Evolutionary conservation across 2,329 filamentous ascomycete genomes (phyloP).

Genomic region (Aspergillus glaucus): DNA sequence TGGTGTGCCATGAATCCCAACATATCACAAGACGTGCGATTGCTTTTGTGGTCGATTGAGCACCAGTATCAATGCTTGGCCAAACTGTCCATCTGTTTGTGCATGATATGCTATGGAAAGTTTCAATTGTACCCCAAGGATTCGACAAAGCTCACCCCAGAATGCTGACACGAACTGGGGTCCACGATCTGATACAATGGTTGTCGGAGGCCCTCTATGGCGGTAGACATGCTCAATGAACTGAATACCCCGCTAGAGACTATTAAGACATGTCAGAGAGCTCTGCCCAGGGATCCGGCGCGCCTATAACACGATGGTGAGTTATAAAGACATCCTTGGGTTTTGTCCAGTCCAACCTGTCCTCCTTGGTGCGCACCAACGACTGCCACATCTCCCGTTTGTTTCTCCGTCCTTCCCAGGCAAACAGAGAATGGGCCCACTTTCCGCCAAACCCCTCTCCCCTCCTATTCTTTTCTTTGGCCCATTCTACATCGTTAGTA

Average conservation of each 20-base stretch:
- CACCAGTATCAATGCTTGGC: too few species aligned
- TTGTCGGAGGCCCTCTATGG: too few species aligned
- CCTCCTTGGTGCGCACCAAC: slow-evolving; percentile 19
- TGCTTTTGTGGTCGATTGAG: too few species aligned
- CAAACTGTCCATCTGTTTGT: too few species aligned
- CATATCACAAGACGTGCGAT: too few species aligned
- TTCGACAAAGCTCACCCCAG: too few species aligned
- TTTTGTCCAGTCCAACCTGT: slow-evolving; percentile 21
- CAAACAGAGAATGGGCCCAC: slow-evolving; percentile 20
- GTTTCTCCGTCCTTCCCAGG: slow-evolving; percentile 16
- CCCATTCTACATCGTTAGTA: slow-evolving; percentile 21
- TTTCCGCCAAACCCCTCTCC: slow-evolving; percentile 16
- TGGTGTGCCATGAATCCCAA: too few species aligned
- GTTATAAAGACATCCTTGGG: slow-evolving; percentile 20
- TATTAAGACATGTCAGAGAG: slow-evolving; percentile 13
- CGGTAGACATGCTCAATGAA: too few species aligned
- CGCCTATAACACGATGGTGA: slow-evolving; percentile 20
- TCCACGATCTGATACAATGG: too few species aligned
- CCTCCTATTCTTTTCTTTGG: slow-evolving; percentile 19
- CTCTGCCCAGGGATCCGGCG: slow-evolving; percentile 22
- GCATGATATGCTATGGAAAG: too few species aligned
- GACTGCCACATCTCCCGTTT: slow-evolving; percentile 20
- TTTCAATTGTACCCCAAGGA: too few species aligned
- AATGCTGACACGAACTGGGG: too few species aligned
- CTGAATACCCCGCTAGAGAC: slow-evolving; percentile 4